Base-by-base conservation (phyloP, 2,329 filamentous ascomycete genomes). In the Claviceps purpurea region DNA sequence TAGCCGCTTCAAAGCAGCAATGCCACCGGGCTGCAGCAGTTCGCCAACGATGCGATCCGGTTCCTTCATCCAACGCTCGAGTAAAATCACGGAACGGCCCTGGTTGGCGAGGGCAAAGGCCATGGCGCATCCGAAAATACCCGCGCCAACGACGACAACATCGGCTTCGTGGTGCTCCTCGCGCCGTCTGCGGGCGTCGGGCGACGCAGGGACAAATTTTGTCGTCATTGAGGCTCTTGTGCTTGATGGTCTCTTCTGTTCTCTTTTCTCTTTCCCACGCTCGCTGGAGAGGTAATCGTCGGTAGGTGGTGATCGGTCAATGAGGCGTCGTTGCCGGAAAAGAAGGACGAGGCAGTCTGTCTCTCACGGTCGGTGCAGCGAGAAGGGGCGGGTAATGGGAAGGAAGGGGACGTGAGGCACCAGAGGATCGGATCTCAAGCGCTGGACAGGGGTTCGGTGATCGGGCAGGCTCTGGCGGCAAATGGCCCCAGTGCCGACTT, bases 41-140 rank as follows among this genome's bases (percentile, higher is more conserved):
- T 98, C 93, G 60, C 93, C 93, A 47, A 98, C 89, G 59, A 98
- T 98, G 57, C 93, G 83, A 71, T 97, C 86, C 20, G 93, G 93
- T 72, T 97, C 85, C 69, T 89, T 89, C 70, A 97, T 74, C 70
- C 82, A 94, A 62, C 81, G 80, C 72, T 98, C 93, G 49, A 98
- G 79, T 50, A 98, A 73, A 26, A 97, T 77, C 26, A 98, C 90
- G 65, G 87, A 94, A 56, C 93, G 82, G 51, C 89, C 90, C 71
- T 97, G 93, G 60, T 86, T 84, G 54, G 87, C 90, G 46, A 97
- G 77, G 22, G 91, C 82, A 57, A 84, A 86, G 18, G 93, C 91
- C 22, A 89, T 74, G 20, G 90, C 87, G 67, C 89, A 95, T 42
- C 93, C 93, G 56, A 95, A 81, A 54, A 97, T 78, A 52, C 93